Evolutionary conservation across 305 asterid species (phyloP).

Genomic region (Fraxinus greggii): DNA sequence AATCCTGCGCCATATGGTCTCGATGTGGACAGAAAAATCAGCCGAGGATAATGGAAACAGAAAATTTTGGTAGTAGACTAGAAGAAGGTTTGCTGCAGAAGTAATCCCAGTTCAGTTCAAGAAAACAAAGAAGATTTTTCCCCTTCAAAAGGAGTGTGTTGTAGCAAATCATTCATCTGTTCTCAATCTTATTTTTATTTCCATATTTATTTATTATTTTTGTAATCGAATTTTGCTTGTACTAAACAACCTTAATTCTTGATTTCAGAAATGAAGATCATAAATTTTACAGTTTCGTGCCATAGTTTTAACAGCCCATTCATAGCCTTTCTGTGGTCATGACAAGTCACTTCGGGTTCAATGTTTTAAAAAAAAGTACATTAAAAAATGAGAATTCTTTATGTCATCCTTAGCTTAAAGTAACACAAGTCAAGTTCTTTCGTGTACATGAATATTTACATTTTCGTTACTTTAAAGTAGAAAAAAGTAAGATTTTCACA

Average conservation of each 20-base stretch:
- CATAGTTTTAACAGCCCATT: background rate
- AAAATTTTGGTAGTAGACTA: slow-evolving; percentile 50
- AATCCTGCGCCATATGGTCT: slow-evolving; percentile 27
- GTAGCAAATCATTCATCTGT: slow-evolving; percentile 49
- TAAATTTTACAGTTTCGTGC: background rate
- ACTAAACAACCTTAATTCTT: slow-evolving; percentile 24
- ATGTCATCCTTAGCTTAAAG: background rate
- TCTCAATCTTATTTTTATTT: slow-evolving; percentile 26
- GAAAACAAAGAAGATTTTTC: slow-evolving; percentile 38
- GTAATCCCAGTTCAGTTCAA: slow-evolving; percentile 23
- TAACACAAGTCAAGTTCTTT: background rate
- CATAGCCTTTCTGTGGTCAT: background rate
- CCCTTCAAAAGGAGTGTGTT: slow-evolving; percentile 38
- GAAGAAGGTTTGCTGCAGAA: slow-evolving; percentile 38
- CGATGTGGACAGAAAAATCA: slow-evolving; percentile 18
- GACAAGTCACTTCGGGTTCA: background rate
- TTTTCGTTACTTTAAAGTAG: background rate
- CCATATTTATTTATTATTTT: slow-evolving; percentile 42
- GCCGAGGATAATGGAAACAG: slow-evolving; percentile 25
- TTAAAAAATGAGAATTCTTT: background rate
- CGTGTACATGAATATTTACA: background rate
- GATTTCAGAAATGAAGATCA: slow-evolving; percentile 27
- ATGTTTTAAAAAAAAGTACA: background rate
- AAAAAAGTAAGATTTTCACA: background rate
- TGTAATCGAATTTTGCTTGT: slow-evolving; percentile 47